Percentiles rank a stretch among this genome's conserved stretches.
Conservation (phyloP, 148 eudicot genomes). For the Dianthus caryophyllus region DNA sequence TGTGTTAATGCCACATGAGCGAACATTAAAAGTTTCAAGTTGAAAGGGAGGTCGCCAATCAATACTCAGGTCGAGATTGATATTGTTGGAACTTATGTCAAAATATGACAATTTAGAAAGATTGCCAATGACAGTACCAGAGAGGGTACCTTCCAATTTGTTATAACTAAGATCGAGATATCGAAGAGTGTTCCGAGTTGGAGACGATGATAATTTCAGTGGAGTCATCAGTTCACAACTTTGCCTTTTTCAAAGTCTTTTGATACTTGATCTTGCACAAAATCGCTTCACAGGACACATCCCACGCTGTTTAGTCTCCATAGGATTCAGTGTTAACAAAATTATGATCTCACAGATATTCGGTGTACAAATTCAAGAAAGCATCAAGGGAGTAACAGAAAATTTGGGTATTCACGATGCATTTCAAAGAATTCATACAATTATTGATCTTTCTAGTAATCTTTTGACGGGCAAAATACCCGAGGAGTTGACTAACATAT, state of each 20-base stretch:
- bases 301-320: constrained; percentile 7
- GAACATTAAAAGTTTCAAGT: neutral
- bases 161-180: too few species aligned
- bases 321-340: too few species aligned
- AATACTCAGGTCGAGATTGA: too few species aligned
- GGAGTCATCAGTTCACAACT: neutral
- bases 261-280: neutral
- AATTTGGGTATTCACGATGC: too few species aligned
- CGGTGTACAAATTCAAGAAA: neutral
- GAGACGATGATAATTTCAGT: neutral
- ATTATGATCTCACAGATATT: neutral
- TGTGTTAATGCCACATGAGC: neutral
- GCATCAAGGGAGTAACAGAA: neutral
- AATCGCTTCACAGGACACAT: constrained; percentile 5
- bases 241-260: neutral
- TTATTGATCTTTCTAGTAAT: constrained; percentile 40
- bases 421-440: neutral
- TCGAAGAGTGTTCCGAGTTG: too few species aligned
- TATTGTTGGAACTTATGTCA: too few species aligned
- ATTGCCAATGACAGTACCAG: too few species aligned
- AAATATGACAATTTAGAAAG: too few species aligned
- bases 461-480: constrained; percentile 34
- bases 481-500: constrained; percentile 23
- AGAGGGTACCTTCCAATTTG: too few species aligned
- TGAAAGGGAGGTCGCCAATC: too few species aligned